Percentiles rank a stretch among this genome's conserved stretches.
These are phyloP conservation scores for Penicillium herquei DNA, from an alignment of 495 filamentous ascomycete species.

Conservation along the genomic window DNA sequence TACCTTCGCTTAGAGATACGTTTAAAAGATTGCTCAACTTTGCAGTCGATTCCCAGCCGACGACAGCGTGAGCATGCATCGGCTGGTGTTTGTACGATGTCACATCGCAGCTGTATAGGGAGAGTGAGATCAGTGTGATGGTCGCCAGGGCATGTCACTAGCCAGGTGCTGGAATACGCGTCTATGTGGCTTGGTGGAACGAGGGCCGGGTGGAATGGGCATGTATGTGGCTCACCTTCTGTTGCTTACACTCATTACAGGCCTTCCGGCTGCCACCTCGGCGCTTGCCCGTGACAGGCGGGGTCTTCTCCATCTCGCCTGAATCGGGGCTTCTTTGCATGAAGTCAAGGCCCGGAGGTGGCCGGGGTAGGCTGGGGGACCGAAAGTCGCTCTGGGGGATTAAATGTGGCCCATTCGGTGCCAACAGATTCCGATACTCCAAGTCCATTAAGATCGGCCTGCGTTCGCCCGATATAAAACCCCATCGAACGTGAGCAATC, in stretches of 20 bases:
- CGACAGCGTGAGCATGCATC: slow-evolving; percentile 49
- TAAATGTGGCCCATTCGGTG: slow-evolving; percentile 37
- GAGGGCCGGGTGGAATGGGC: slow-evolving; percentile 2
- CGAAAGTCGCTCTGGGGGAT: slow-evolving; percentile 44
- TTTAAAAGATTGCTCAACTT: slow-evolving; percentile 48
- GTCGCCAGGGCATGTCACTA: neutral
- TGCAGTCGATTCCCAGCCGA: slow-evolving; percentile 47
- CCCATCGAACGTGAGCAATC: slow-evolving; percentile 24
- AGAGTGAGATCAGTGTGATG: neutral
- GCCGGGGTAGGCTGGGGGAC: slow-evolving; percentile 39
- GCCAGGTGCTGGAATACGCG: neutral
- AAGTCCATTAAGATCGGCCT: slow-evolving; percentile 43
- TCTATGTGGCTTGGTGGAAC: neutral
- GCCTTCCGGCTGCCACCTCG: slow-evolving; percentile 48
- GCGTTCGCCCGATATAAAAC: slow-evolving; percentile 36
- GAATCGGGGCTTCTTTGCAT: slow-evolving; percentile 35
- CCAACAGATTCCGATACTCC: slow-evolving; percentile 40
- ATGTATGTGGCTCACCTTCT: slow-evolving; percentile 40
- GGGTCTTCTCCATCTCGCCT: slow-evolving; percentile 43
- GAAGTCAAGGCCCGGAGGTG: slow-evolving; percentile 33
- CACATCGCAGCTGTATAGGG: slow-evolving; percentile 40
- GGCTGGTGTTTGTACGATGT: slow-evolving; percentile 47
- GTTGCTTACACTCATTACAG: slow-evolving; percentile 52
- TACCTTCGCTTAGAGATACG: slow-evolving; percentile 50
- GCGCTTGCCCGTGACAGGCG: slow-evolving; percentile 46